These are phyloP conservation scores for Cenchrus fungigraminus DNA, from an alignment of 176 grass and related monocot genomes.

Conservation along the genomic window DNA sequence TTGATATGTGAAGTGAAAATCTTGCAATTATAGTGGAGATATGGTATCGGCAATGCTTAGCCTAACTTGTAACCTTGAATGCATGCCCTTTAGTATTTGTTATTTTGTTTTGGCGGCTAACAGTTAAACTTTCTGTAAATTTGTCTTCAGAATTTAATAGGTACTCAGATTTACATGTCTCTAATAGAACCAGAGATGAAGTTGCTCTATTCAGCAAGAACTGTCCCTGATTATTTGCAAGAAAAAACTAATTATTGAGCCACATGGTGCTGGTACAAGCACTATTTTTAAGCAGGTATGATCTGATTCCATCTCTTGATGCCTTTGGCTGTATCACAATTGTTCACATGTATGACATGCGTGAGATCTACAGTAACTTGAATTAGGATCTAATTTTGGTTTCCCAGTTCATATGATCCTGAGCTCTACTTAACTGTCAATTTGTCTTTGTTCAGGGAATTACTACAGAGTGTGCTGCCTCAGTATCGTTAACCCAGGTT, in stretches of 20 bases:
- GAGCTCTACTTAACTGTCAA: too few relatives aligned
- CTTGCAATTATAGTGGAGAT: not conserved
- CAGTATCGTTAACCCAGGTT: conserved; percentile 93
- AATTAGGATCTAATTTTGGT: too few relatives aligned
- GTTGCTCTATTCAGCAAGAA: conserved; percentile 57
- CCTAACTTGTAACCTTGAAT: not conserved
- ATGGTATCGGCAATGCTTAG: conserved; percentile 4
- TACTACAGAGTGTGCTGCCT: conserved; percentile 95
- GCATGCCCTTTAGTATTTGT: not conserved
- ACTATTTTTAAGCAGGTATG: conserved; percentile 94
- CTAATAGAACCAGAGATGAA: conserved; percentile 51
- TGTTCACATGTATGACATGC: not conserved
- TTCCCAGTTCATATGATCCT: too few relatives aligned
- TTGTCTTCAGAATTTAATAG: not conserved
- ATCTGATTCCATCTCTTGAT: conserved; percentile 23
- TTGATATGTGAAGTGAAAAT: not conserved
- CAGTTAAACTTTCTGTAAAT: not conserved
- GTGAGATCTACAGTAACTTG: not conserved
- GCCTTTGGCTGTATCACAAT: not conserved
- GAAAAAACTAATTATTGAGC: conserved; percentile 86
- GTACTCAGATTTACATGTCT: too few relatives aligned
- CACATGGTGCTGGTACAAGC: conserved; percentile 82
- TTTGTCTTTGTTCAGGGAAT: conserved; percentile 43
- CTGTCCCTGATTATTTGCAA: conserved; percentile 82
- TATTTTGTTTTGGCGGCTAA: not conserved